phyloP scores from a whole-genome alignment of 805 yeast species.

The Teunomyces stri region DNA sequence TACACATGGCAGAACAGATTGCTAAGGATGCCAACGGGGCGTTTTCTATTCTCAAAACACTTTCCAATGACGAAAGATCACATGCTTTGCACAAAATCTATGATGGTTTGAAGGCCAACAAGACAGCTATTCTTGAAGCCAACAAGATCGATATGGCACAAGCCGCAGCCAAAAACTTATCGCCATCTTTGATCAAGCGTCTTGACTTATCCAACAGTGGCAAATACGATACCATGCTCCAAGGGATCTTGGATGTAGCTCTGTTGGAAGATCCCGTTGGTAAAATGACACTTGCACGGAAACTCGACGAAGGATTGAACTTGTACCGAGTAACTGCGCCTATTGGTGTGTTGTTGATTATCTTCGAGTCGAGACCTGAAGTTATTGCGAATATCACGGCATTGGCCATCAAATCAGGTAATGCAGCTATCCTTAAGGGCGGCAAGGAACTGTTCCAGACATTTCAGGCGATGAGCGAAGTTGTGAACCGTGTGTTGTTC shows the following conservation, averaged over 20 bases:
- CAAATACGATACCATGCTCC: conserved; percentile 90
- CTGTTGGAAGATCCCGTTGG: conserved; percentile 89
- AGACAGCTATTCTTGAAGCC: conserved; percentile 64
- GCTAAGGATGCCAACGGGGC: conserved; percentile 83
- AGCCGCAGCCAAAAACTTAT: conserved; percentile 60
- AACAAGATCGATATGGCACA: conserved; percentile 71
- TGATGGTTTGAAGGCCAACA: conserved; percentile 59
- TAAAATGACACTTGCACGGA: conserved; percentile 75
- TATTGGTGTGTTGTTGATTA: conserved; percentile 87
- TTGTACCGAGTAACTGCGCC: conserved; percentile 87
- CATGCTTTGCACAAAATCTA: conserved; percentile 69
- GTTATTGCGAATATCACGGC: conserved; percentile 98
- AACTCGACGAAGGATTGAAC: conserved; percentile 86
- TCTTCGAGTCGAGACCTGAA: conserved; percentile 96
- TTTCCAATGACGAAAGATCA: conserved; percentile 71
- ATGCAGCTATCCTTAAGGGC: conserved; percentile 95
- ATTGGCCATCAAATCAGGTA: conserved; percentile 92
- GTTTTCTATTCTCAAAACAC: conserved; percentile 76
- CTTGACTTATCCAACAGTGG: conserved; percentile 78
- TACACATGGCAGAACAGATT: conserved; percentile 61
- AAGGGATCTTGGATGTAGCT: conserved; percentile 92
- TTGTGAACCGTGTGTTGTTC: conserved; percentile 59
- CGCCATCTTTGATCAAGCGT: conserved; percentile 75
- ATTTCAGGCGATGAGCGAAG: conserved; percentile 74
- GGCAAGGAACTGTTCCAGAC: conserved; percentile 92